Evolutionary conservation across 768 basidiomycete genomes (phyloP), one percentile per base, ranked within the genome.

Genomic region (Trametes maxima): DNA sequence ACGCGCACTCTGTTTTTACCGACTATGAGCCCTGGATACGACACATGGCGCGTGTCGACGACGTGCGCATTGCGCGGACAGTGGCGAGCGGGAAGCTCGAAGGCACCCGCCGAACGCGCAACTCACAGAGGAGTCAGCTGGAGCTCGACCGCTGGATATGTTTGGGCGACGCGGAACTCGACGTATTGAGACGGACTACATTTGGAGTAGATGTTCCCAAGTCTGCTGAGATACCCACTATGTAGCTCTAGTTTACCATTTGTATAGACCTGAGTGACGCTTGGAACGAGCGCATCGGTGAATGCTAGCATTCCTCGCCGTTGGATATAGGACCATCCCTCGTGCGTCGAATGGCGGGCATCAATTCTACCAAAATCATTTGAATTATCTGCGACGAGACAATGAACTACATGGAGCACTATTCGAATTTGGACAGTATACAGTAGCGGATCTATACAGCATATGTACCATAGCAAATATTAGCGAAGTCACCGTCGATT

Each of bases 1-100:
- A 60, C 48, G 50, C 57, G 5, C 10, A 12, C 2, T 28, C 64
- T 10, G 35, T 61, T 12, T 55, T 60, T 39, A 42, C 64, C 4
- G 67, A 68, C 40, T 68, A 68, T 46, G 64, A 56, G 36, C 64
- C 67, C 0, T 68, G 60, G 59, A 40, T 64, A 12, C 65, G 64
- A 47, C 37, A 42, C 52, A 65, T 68, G 64, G 49, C 48, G 16
- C 50, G 45, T 24, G 37, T 58, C 21, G 67, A 68, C 49, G 67
- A 68, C 44, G 64, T 47, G 21, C 53, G 44, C 12, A 28, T 47
- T 2, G 24, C 44, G 13, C 42, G 21, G 13, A 45, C 24, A 50
- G 39, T 55, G 21, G 53, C 62, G 16, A 54, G 48, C 25, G 57
- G 49, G 47, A 19, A 1, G 25, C 53, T 51, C 10, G 67, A 63